A percentile compares a stretch with the other conserved stretches of the same genome.
phyloP scores from a whole-genome alignment of 2,329 filamentous ascomycete genomes.

The Talaromyces piceae region DNA sequence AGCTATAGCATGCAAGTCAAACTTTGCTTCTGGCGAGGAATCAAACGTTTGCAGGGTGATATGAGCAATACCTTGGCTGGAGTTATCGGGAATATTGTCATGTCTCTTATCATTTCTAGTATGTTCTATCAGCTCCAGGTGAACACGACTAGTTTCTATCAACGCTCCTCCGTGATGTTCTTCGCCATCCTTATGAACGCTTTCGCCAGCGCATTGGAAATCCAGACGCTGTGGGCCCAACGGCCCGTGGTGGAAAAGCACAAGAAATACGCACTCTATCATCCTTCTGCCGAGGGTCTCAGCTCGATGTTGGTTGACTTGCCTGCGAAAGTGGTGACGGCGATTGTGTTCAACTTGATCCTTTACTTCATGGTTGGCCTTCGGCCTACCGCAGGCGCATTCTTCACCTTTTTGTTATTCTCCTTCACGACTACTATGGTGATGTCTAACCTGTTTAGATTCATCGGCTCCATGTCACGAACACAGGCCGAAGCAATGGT shows the following conservation, averaged over 20 bases:
- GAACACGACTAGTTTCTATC: constrained; percentile 66
- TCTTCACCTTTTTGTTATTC: constrained; percentile 80
- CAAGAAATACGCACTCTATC: constrained; percentile 78
- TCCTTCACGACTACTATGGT: constrained; percentile 64
- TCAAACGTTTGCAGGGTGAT: constrained; percentile 67
- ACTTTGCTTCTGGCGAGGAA: constrained; percentile 76
- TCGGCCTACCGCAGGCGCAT: constrained; percentile 62
- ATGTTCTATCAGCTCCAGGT: constrained; percentile 70
- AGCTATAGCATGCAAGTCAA: constrained; percentile 67
- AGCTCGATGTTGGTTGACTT: constrained; percentile 80
- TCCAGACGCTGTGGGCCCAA: constrained; percentile 79
- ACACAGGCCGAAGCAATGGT: constrained; percentile 55
- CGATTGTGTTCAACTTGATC: constrained; percentile 67
- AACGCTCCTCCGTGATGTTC: constrained; percentile 73
- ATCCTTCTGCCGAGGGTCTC: constrained; percentile 81
- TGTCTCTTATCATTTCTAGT: constrained; percentile 70
- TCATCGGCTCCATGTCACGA: constrained; percentile 65
- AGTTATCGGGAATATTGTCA: constrained; percentile 60
- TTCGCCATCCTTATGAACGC: constrained; percentile 84
- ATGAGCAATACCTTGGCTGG: constrained; percentile 64
- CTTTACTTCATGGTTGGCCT: constrained; percentile 86
- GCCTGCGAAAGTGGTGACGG: constrained; percentile 69
- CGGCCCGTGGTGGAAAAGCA: constrained; percentile 91
- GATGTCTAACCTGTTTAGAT: constrained; percentile 84
- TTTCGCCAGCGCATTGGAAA: constrained; percentile 73